phyloP scores from a whole-genome alignment of 2,329 filamentous ascomycete genomes.

The Plenodomus tracheiphilus region DNA sequence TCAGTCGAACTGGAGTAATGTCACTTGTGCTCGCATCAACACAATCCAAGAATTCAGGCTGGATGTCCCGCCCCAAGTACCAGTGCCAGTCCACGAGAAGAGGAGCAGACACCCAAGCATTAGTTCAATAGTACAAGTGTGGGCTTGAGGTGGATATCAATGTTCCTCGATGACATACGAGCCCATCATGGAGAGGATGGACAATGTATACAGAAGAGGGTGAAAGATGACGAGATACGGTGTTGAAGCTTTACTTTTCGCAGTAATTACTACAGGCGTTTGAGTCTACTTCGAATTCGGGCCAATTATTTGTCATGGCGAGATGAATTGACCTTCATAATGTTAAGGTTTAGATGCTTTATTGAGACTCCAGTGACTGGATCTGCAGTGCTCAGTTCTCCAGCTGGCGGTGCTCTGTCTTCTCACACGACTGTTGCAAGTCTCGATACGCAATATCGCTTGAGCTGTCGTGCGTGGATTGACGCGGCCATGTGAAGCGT shows the following conservation, averaged over 20 bases:
- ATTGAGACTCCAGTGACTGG: no score
- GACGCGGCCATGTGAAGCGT: not conserved
- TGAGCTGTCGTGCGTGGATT: not conserved
- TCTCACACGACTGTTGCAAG: not conserved
- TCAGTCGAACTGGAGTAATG: no score
- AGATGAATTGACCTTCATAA: no score
- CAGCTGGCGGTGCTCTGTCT: no score
- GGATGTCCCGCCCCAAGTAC: conserved; percentile 23
- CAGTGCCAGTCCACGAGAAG: conserved; percentile 19
- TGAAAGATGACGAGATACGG: not conserved
- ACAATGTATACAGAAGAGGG: conserved; percentile 42
- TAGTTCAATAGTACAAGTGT: conserved; percentile 31
- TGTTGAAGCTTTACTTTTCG: not conserved
- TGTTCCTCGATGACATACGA: conserved; percentile 40
- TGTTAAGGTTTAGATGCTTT: no score
- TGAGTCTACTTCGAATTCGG: no score
- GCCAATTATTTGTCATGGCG: no score
- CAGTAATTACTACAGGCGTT: no score
- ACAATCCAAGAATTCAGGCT: no score
- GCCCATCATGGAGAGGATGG: conserved; percentile 32
- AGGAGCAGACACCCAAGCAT: conserved; percentile 30
- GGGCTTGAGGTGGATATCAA: conserved; percentile 18
- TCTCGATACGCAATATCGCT: not conserved
- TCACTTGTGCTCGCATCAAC: no score
- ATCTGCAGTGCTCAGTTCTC: no score